Percentiles rank a stretch among this genome's conserved stretches.
phyloP scores from a whole-genome alignment of 257 asterid species.

The Nicotiana attenuata region DNA sequence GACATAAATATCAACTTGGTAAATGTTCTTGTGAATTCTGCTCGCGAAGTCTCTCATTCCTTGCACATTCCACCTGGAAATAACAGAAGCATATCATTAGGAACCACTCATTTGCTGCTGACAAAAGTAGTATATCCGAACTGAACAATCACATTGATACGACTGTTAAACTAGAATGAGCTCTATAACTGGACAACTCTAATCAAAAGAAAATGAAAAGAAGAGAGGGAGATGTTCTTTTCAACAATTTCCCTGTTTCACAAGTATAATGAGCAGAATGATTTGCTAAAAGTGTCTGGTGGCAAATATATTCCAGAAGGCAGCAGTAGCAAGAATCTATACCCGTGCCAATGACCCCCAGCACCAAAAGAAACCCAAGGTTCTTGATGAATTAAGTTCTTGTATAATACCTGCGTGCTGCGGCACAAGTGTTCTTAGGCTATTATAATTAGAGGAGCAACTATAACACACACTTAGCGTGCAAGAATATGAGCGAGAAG shows the following conservation, averaged over 20 bases:
- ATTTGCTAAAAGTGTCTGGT: neutral
- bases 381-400: neutral
- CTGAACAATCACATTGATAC: neutral
- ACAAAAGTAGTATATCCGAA: neutral
- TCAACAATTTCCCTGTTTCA: neutral
- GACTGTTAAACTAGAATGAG: neutral
- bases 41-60: slow-evolving; percentile 36
- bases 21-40: slow-evolving; percentile 12
- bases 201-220: neutral
- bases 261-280: neutral
- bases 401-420: neutral
- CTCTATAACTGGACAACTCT: neutral
- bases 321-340: neutral
- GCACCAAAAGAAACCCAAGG: neutral
- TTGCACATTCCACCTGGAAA: slow-evolving; percentile 46
- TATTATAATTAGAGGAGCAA: neutral
- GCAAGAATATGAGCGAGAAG: neutral
- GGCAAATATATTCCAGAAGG: neutral
- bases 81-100: slow-evolving; percentile 1
- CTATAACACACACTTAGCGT: neutral
- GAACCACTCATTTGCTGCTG: neutral
- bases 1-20: neutral
- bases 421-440: neutral
- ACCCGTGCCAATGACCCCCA: neutral
- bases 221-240: neutral